Evolutionary conservation across 495 filamentous ascomycete genomes (phyloP).

Genomic region (Penicillium flavigenum): DNA sequence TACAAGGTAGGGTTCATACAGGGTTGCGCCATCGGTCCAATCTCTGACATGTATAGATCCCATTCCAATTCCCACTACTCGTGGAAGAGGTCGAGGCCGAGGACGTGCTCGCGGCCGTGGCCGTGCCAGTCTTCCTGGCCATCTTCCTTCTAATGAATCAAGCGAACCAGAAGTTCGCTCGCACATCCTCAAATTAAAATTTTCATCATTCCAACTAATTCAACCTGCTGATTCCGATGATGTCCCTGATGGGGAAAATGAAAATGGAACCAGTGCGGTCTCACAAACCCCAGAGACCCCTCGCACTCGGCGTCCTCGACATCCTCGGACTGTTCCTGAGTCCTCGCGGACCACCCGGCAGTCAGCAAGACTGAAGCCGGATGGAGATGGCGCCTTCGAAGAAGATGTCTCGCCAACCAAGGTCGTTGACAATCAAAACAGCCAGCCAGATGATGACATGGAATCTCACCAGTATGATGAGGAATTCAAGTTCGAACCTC

Average conservation of each 20-base stretch:
- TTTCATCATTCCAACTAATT: constrained; percentile 13
- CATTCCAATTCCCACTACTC: constrained; percentile 14
- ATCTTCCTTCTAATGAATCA: constrained; percentile 2
- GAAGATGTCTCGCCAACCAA: constrained; percentile 29
- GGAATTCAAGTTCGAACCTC: constrained; percentile 7
- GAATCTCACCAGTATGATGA: constrained; percentile 14
- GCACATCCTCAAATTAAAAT: constrained; percentile 22
- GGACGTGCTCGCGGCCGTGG: constrained; percentile 14
- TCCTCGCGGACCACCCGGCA: constrained; percentile 42
- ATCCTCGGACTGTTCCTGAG: constrained; percentile 32
- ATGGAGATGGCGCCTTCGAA: constrained; percentile 16
- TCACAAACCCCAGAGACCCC: constrained; percentile 27
- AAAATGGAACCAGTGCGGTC: neutral
- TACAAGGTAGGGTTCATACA: constrained; percentile 19
- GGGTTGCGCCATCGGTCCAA: neutral
- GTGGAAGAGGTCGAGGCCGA: constrained; percentile 26
- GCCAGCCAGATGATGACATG: constrained; percentile 15
- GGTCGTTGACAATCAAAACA: constrained; percentile 8
- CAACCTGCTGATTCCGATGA: neutral
- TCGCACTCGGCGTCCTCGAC: constrained; percentile 21
- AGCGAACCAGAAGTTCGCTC: constrained; percentile 14
- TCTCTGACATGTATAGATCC: constrained; percentile 13
- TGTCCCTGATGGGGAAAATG: neutral
- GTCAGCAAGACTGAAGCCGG: constrained; percentile 36
- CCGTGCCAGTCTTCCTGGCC: constrained; percentile 12